These are phyloP conservation scores for Spergularia marina DNA, from an alignment of 148 eudicot species.

Conservation along the genomic window DNA sequence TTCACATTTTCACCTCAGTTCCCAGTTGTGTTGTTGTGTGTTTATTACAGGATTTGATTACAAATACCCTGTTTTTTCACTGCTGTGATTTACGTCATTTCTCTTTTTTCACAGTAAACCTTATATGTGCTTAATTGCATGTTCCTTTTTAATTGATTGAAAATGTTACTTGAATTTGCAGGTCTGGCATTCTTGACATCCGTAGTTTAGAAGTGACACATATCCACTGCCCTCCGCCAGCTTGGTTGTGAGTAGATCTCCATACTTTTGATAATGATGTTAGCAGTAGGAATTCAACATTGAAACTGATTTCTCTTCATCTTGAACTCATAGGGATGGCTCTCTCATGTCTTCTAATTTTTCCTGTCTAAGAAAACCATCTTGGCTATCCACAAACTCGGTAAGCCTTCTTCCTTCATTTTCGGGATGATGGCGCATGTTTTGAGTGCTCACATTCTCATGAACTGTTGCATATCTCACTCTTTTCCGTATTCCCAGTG, in stretches of 20 bases:
- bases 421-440: slow-evolving; percentile 1
- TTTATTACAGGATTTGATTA: not conserved
- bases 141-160: not conserved
- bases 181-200: slow-evolving; percentile 90
- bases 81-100: not conserved
- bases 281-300: not conserved
- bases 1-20: not conserved
- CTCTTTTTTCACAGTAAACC: slow-evolving; percentile 1
- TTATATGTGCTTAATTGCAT: not conserved
- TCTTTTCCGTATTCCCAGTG: not conserved
- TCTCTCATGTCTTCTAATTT: slow-evolving; percentile 31
- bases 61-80: not conserved
- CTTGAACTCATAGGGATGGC: slow-evolving; percentile 42
- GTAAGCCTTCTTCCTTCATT: slow-evolving; percentile 40
- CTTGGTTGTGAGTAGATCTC: slow-evolving; percentile 74
- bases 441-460: slow-evolving; percentile 1
- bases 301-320: slow-evolving; percentile 4
- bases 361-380: slow-evolving; percentile 58
- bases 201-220: slow-evolving; percentile 69
- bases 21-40: not conserved
- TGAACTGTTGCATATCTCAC: not conserved
- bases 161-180: slow-evolving; percentile 28
- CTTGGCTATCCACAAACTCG: slow-evolving; percentile 65
- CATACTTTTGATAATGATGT: not conserved
- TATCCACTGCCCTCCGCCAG: slow-evolving; percentile 97